Evolutionary conservation across 2,329 filamentous ascomycete species (phyloP).

Genomic region (Aspergillus spinulosporus): DNA sequence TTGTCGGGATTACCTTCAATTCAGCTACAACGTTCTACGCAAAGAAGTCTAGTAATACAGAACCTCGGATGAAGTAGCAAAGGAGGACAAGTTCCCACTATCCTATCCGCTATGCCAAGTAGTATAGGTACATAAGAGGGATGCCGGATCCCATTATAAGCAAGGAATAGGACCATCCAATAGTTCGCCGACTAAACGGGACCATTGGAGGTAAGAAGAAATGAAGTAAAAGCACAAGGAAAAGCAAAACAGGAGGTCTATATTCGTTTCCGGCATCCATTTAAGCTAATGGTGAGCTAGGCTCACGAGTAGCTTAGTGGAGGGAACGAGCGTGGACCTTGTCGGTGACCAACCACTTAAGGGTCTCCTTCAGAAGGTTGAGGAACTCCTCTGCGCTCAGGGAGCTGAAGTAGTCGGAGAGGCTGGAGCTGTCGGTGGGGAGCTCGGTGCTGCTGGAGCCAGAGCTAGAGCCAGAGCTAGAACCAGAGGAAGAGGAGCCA

Average conservation of each 20-base stretch:
- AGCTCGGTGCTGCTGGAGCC: conserved; percentile 16
- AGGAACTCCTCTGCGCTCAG: conserved; percentile 35
- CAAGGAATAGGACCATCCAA: conserved; percentile 6
- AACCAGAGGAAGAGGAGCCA: conserved; percentile 14
- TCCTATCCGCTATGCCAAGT: conserved; percentile 12
- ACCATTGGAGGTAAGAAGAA: conserved; percentile 12
- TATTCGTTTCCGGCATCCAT: conserved; percentile 8
- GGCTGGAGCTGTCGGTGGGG: conserved; percentile 23
- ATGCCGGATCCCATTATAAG: conserved; percentile 21
- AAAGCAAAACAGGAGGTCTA: conserved; percentile 10
- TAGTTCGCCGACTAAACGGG: conserved; percentile 11
- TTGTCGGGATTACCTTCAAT: too few relatives aligned
- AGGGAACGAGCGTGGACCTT: conserved; percentile 34
- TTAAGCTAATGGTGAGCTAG: conserved; percentile 1
- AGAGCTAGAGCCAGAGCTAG: conserved; percentile 4
- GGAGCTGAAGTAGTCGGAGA: conserved; percentile 33
- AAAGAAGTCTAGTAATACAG: background rate
- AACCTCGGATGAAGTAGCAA: background rate
- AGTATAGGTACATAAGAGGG: conserved; percentile 23
- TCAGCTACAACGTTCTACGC: background rate
- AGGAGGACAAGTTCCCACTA: conserved; percentile 10
- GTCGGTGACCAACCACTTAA: conserved; percentile 35
- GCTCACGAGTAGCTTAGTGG: conserved; percentile 20
- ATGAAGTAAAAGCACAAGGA: conserved; percentile 1
- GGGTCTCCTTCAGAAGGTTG: conserved; percentile 30